Evolutionary conservation across 2,329 filamentous ascomycete genomes (phyloP).

Genomic region (Fusarium anthophilum): DNA sequence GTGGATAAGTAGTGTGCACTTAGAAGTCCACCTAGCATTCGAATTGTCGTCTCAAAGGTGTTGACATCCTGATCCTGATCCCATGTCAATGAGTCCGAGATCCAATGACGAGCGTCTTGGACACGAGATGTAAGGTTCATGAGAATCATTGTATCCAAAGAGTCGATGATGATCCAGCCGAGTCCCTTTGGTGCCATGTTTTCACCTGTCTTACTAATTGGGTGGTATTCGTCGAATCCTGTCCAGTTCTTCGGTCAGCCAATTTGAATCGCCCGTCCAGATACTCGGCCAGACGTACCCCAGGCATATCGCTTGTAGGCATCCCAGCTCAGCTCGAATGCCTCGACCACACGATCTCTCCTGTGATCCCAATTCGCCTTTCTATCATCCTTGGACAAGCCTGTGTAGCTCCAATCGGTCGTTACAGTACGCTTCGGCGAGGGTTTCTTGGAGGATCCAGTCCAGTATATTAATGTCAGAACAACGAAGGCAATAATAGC

Average conservation of each 20-base stretch:
- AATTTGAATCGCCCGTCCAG: neutral
- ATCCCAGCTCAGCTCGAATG: constrained; percentile 91
- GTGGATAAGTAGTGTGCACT: constrained; percentile 96
- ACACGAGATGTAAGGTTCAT: constrained; percentile 95
- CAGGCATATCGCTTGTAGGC: constrained; percentile 93
- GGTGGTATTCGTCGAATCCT: constrained; percentile 89
- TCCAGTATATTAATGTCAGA: constrained; percentile 73
- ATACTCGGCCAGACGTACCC: constrained; percentile 67
- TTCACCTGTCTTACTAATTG: constrained; percentile 78
- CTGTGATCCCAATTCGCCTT: constrained; percentile 79
- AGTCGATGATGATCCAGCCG: constrained; percentile 98
- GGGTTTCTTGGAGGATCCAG: constrained; percentile 62
- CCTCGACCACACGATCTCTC: constrained; percentile 84
- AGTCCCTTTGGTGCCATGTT: constrained; percentile 91
- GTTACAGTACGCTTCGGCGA: constrained; percentile 48
- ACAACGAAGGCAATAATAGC: constrained; percentile 62
- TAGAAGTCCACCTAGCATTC: constrained; percentile 93
- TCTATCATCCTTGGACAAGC: constrained; percentile 56
- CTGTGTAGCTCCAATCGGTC: constrained; percentile 68
- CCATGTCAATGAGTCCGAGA: constrained; percentile 81
- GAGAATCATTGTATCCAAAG: constrained; percentile 94
- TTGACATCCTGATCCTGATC: constrained; percentile 96
- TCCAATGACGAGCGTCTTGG: constrained; percentile 87
- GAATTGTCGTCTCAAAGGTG: constrained; percentile 97
- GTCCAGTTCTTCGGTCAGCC: constrained; percentile 41